Percentiles rank a stretch among this genome's conserved stretches.
These are phyloP conservation scores for Capsicum rhomboideum DNA, from an alignment of 257 asterid species.

Conservation along the genomic window DNA sequence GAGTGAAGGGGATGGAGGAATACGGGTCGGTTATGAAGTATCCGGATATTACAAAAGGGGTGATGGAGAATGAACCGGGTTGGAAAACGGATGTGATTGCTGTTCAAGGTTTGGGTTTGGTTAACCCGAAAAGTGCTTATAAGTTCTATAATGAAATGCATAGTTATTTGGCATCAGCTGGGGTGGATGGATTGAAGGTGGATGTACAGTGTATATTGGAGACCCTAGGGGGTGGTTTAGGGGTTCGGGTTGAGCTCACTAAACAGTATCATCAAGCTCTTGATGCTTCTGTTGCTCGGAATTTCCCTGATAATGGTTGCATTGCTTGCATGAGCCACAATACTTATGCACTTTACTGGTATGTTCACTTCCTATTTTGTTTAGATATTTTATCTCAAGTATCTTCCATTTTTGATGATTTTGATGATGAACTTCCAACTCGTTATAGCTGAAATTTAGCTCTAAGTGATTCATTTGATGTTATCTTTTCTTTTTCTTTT, in stretches of 20 bases:
- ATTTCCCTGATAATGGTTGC: constrained; percentile 73
- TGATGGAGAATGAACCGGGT: constrained; percentile 63
- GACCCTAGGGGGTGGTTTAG: constrained; percentile 77
- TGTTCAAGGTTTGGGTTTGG: constrained; percentile 65
- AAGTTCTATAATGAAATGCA: constrained; percentile 75
- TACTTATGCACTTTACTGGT: constrained; percentile 85
- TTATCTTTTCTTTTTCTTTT: too few species aligned
- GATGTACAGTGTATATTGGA: constrained; percentile 81
- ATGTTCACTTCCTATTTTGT: background rate
- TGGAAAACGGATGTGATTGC: constrained; percentile 73
- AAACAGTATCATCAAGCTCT: constrained; percentile 84
- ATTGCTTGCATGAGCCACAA: constrained; percentile 96
- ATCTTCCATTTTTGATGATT: too few species aligned
- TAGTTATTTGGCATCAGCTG: constrained; percentile 66
- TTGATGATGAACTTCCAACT: too few species aligned
- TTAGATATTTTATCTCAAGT: too few species aligned
- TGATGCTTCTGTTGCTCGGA: constrained; percentile 69
- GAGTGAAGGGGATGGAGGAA: constrained; percentile 55
- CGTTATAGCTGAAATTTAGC: too few species aligned
- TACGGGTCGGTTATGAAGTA: constrained; percentile 61
- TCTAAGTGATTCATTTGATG: too few species aligned
- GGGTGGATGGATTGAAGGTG: constrained; percentile 80
- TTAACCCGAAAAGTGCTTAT: constrained; percentile 69
- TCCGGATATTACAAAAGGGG: constrained; percentile 57
- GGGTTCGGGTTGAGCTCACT: constrained; percentile 78